Conservation (phyloP, 2,329 filamentous ascomycete genomes). For the Helotiales sp. region DNA sequence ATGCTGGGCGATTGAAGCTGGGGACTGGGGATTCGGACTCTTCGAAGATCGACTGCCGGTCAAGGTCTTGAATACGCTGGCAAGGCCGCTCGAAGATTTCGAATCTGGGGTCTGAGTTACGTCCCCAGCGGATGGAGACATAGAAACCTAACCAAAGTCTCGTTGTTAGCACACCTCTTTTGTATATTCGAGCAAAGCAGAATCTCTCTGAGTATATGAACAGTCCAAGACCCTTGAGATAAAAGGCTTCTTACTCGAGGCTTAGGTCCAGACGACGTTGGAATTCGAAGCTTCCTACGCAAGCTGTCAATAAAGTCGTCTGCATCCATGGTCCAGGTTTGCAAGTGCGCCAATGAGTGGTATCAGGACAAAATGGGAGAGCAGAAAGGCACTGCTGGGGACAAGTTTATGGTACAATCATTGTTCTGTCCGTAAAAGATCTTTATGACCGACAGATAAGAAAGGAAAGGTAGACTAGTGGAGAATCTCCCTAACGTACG, state of each 20-base stretch:
- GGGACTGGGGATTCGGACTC: constrained; percentile 42
- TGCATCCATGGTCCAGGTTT: not conserved
- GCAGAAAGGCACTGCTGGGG: not conserved
- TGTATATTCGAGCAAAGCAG: too few relatives aligned
- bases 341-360: not conserved
- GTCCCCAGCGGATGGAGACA: constrained; percentile 62
- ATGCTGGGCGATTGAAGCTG: constrained; percentile 41
- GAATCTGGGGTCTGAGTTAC: constrained; percentile 55
- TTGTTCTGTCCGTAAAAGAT: not conserved
- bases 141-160: too few relatives aligned
- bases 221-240: too few relatives aligned
- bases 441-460: not conserved
- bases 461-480: not conserved
- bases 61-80: constrained; percentile 64
- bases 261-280: not conserved
- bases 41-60: constrained; percentile 54
- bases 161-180: too few relatives aligned
- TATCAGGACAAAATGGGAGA: not conserved
- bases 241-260: too few relatives aligned
- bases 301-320: not conserved
- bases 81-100: constrained; percentile 56
- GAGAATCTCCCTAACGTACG: not conserved
- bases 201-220: not conserved
- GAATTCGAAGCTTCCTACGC: not conserved
- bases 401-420: not conserved